Evolutionary conservation across 768 basidiomycete genomes (phyloP).

Genomic region (Boletales sp.): DNA sequence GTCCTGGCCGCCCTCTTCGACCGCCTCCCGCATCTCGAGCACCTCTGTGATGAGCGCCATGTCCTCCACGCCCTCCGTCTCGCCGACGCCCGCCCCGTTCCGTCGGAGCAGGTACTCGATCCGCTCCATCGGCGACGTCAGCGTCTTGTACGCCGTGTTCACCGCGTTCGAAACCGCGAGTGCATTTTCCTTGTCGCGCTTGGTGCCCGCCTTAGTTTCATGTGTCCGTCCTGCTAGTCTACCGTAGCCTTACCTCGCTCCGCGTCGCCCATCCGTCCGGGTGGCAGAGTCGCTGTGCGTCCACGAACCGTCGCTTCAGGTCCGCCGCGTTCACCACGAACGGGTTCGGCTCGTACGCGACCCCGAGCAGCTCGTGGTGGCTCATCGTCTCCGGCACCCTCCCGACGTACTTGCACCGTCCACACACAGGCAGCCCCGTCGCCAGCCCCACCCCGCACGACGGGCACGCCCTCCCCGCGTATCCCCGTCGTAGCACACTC

Average conservation of each 20-base stretch:
- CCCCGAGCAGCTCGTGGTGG: constrained; percentile 67
- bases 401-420: constrained; percentile 65
- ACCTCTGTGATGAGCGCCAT: constrained; percentile 68
- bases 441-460: constrained; percentile 59
- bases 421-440: constrained; percentile 71
- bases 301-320: constrained; percentile 64
- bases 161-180: constrained; percentile 59
- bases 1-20: constrained; percentile 55
- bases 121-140: constrained; percentile 69
- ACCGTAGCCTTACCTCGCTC: constrained; percentile 43
- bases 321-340: constrained; percentile 62
- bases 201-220: constrained; percentile 9
- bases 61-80: constrained; percentile 73
- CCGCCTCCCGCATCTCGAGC: constrained; percentile 73
- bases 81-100: constrained; percentile 56
- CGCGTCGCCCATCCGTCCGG: constrained; percentile 81
- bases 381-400: constrained; percentile 50
- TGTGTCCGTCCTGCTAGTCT: constrained; percentile 3
- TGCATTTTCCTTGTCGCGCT: constrained; percentile 25
- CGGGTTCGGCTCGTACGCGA: constrained; percentile 60
- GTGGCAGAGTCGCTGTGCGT: constrained; percentile 75
- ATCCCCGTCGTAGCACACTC: constrained; percentile 16
- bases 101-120: constrained; percentile 76
- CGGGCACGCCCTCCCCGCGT: constrained; percentile 42
- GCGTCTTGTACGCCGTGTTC: constrained; percentile 78